These are phyloP conservation scores for Scheffersomyces illinoinensis DNA, from an alignment of 1,139 yeast genomes.

Conservation along the genomic window DNA sequence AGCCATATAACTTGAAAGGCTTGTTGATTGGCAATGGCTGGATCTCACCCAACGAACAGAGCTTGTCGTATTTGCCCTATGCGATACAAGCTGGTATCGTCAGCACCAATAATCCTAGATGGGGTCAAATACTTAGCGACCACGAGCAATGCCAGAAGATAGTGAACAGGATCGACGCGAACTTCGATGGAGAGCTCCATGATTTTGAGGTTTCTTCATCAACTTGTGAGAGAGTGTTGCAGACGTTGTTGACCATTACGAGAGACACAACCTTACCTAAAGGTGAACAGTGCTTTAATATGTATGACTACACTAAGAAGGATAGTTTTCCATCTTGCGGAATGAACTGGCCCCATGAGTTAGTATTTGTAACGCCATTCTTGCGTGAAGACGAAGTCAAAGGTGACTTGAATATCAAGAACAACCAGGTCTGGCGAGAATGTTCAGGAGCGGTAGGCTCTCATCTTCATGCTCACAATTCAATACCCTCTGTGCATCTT, in stretches of 20 bases:
- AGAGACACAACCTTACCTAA: conserved; percentile 22
- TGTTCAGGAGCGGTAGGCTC: conserved; percentile 64
- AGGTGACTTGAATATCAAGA: conserved; percentile 54
- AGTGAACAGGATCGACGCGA: conserved; percentile 35
- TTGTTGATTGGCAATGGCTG: conserved; percentile 93
- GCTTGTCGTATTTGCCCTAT: conserved; percentile 78
- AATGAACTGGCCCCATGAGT: conserved; percentile 88
- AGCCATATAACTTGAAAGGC: conserved; percentile 54
- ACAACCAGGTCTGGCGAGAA: conserved; percentile 64
- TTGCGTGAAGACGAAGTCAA: conserved; percentile 58
- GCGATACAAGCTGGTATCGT: conserved; percentile 62
- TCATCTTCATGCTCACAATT: conserved; percentile 50
- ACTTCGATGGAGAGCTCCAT: conserved; percentile 19
- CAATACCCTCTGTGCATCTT: conserved; percentile 63
- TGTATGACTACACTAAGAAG: conserved; percentile 73
- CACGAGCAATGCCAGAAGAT: conserved; percentile 67
- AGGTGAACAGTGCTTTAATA: conserved; percentile 64
- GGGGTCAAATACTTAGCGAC: conserved; percentile 41
- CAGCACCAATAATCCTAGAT: conserved; percentile 33
- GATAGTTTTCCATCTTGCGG: conserved; percentile 90
- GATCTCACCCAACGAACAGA: conserved; percentile 89
- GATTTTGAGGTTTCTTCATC: conserved; percentile 32
- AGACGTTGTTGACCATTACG: conserved; percentile 40
- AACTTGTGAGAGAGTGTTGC: conserved; percentile 53
- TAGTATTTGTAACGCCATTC: conserved; percentile 59